Base-by-base conservation (phyloP, 345 rosid genomes). In the Citrus australasica region DNA sequence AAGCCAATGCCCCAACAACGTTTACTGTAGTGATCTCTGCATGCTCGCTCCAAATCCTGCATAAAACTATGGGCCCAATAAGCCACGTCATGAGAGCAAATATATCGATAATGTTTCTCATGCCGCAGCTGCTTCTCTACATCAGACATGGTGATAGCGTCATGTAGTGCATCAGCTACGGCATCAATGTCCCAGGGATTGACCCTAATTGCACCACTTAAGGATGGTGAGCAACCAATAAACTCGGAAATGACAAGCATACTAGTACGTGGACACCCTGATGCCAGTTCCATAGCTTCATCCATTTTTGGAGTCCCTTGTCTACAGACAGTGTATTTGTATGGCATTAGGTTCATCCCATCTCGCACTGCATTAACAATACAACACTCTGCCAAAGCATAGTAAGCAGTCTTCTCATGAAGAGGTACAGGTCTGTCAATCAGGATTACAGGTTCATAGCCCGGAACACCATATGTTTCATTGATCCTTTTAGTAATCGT, bases 81-180 rank as follows among this genome's bases (percentile, higher is more conserved):
- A 9, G 84, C 93, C 76, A 90, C 86, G 66, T 90, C 90, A 68
- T 90, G 93, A 74, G 90, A 82, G 68, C 87, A 86, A 60, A 90
- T 78, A 75, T 90, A 88, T 22, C 86, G 85, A 63, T 86, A 87
- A 69, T 90, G 93, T 42, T 85, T 85, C 82, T 80, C 88, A 71
- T 85, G 88, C 73, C 85, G 70, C 71, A 76, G 71, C 80, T 67
- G 79, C 81, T 87, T 87, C 84, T 87, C 90, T 6, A 53, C 64
- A 66, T 85, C 84, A 78, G 80, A 56, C 88, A 84, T 85, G 24
- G 76, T 76, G 24, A 87, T 11, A 51, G 88, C 88, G 21, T 81
- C 79, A 37, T 78, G 48, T 11, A 87, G 33, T 48, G 90, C 83
- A 35, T 87, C 88, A 2, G 90, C 84, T 70, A 87, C 88, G 1